A percentile compares a stretch with the other conserved stretches of the same genome.
These are phyloP conservation scores for Wallacemonas sp. DNA, from an alignment of 208 protist species.

Conservation along the genomic window DNA sequence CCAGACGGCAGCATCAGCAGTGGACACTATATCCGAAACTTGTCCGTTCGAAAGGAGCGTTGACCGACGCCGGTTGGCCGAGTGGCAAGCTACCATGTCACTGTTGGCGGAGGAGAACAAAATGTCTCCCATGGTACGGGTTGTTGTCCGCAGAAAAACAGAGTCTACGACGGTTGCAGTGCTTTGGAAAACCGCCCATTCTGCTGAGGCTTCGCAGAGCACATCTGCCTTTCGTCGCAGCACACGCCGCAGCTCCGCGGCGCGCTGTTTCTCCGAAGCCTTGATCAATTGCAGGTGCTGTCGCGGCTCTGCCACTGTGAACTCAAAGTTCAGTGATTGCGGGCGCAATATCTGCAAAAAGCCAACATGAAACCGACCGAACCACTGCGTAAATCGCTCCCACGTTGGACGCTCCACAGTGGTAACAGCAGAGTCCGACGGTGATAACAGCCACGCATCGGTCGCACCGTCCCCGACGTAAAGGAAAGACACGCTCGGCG, in stretches of 20 bases:
- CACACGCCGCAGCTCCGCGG: conserved; percentile 2
- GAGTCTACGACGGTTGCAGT: conserved; percentile 57
- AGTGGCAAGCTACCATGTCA: neutral
- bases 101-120: too few species aligned
- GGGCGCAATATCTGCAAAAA: conserved; percentile 6
- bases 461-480: conserved; percentile 2
- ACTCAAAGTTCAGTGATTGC: neutral
- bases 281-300: conserved; percentile 17
- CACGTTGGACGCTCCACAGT: neutral
- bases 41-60: conserved; percentile 3
- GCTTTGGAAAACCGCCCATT: conserved; percentile 27
- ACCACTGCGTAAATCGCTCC: conserved; percentile 3
- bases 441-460: conserved; percentile 6
- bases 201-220: neutral
- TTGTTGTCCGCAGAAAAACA: conserved; percentile 24
- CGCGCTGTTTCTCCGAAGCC: neutral
- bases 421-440: neutral
- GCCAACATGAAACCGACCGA: conserved; percentile 4
- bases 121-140: too few species aligned
- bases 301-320: conserved; percentile 2
- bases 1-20: neutral
- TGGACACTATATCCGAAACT: neutral
- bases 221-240: conserved; percentile 2
- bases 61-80: neutral
- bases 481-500: neutral